Evolutionary conservation across 192 early-diverging fungal species (phyloP).

Genomic region (Irineochytrium annulatum): DNA sequence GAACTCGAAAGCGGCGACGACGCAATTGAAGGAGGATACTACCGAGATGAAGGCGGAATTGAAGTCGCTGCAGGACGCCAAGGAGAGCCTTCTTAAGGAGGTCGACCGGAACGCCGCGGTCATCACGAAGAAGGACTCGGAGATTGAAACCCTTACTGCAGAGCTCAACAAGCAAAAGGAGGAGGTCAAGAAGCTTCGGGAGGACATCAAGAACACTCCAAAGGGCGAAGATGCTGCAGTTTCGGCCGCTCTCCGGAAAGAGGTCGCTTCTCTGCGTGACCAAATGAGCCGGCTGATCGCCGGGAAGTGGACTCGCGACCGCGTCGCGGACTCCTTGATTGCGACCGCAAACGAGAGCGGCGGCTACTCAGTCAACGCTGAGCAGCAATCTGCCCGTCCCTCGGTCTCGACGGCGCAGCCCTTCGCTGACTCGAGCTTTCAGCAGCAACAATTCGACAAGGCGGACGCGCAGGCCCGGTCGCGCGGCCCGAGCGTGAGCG

Average conservation of each 20-base stretch:
- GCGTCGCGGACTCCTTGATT: slow-evolving; percentile 37
- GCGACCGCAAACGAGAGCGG: slow-evolving; percentile 1
- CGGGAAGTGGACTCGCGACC: slow-evolving; percentile 54
- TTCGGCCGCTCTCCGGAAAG: slow-evolving; percentile 57
- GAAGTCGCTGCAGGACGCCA: slow-evolving; percentile 50
- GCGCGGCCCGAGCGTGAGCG: no score
- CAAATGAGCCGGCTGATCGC: slow-evolving; percentile 69
- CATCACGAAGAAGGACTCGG: slow-evolving; percentile 57
- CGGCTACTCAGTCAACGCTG: no score
- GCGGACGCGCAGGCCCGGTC: slow-evolving; percentile 45
- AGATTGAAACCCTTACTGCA: slow-evolving; percentile 55
- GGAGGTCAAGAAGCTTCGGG: slow-evolving; percentile 61
- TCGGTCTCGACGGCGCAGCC: no score
- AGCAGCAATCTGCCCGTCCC: no score
- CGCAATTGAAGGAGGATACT: slow-evolving; percentile 41
- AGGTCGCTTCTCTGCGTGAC: slow-evolving; percentile 65
- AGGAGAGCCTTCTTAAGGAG: slow-evolving; percentile 56
- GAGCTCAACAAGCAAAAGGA: slow-evolving; percentile 56
- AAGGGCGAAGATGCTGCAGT: slow-evolving; percentile 61
- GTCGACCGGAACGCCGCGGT: slow-evolving; percentile 54
- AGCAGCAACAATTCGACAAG: no score
- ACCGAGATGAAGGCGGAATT: slow-evolving; percentile 60
- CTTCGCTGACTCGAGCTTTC: no score
- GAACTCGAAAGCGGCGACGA: slow-evolving; percentile 48
- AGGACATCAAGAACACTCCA: slow-evolving; percentile 39